Base-by-base conservation (phyloP, 305 asterid species). In the Withania somnifera region DNA sequence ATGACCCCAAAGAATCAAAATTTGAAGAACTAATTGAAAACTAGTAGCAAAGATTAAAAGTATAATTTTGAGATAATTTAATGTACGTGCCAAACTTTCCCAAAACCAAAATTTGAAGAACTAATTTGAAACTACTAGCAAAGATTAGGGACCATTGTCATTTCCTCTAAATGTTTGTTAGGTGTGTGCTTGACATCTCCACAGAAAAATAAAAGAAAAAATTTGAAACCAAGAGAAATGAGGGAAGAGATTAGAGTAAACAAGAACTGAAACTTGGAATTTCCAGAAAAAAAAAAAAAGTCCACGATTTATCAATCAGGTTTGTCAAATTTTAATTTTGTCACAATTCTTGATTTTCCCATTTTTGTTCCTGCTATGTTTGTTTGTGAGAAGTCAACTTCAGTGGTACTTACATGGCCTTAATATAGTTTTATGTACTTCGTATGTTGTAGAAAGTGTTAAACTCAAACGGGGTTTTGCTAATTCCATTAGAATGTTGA, bases 181-280 rank as follows among this genome's bases (percentile, higher is more conserved):
- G 80, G 80, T 75, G 80, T 75, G 80, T 75, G 80, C 50, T 75
- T 50, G 15, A 50, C 60, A 75, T 75, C 28, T 75, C 61, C 47
- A 75, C 38, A 58, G 26, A 73, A 10, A 45, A 9, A 6, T 0
- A 7, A 30, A 36, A 4, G 6, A 36, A 36, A 36, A 36, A 36
- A 36, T 30, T n/a, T n/a, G 9, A 11, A 13, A 11, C 22, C 1
- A 40, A 69, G 20, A 47, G 58, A 47, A 45, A 28, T 22, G 38
- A 42, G n/a, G 38, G 22, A 71, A 13, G 3, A 71, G 79, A 15
- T 47, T 4, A 47, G 58, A 26, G 38, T 4, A 47, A 73, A 45
- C 42, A 47, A 14, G 5, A 47, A 42, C 10, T 73, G 24, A 47
- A 47, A 6, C 2, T 73, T 53, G 15, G 6, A 71, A 47, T 45